Base-by-base conservation (phyloP, 768 basidiomycete species). In the Rubroboletus satanas region DNA sequence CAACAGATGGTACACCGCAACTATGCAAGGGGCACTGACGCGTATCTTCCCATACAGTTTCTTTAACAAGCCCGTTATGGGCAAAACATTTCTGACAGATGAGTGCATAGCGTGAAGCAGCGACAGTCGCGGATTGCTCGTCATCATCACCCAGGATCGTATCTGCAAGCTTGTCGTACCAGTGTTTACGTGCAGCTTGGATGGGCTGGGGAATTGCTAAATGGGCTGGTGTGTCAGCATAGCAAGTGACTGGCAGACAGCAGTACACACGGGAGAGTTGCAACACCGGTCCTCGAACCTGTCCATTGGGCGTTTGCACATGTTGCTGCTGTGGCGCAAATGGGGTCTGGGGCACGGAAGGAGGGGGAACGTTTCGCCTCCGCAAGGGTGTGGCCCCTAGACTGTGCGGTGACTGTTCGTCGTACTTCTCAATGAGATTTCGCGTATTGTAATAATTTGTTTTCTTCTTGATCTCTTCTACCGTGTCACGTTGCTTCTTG, bases 391-490 rank as follows among this genome's bases (percentile, higher is more conserved):
- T 75, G 11, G 62, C 44, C 29, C 37, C 52, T 50, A 62, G 49
- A 26, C 62, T 69, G 1, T 67, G 56, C 3, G 78, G 66, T 17
- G 73, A 55, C 6, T 73, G 64, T 36, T 89, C 90, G 59, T 96
- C 96, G 63, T 97, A 98, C 54, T 85, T 83, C 67, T 96, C 93
- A 17, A 99, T 77, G 43, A 99, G 78, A 62, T 88, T 91, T 49
- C 90, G 85, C 29, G 94, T 99, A 11, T 83, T 83, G 67, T 99
- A 92, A 71, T 91, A 99, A 62, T 98, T 96, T 2, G 95, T 98
- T 69, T 90, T 93, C 76, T 93, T 93, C 79, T 99, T 99, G 61
- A 98, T 91, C 62, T 97, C 95, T 59, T 96, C 93, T 36, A 99
- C 82, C 66, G 90, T 93, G 23, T 79, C 77, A 18, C 90, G 86